phyloP scores from a whole-genome alignment of 2,329 filamentous ascomycete species.

The Arthrobotrys musiformis region DNA sequence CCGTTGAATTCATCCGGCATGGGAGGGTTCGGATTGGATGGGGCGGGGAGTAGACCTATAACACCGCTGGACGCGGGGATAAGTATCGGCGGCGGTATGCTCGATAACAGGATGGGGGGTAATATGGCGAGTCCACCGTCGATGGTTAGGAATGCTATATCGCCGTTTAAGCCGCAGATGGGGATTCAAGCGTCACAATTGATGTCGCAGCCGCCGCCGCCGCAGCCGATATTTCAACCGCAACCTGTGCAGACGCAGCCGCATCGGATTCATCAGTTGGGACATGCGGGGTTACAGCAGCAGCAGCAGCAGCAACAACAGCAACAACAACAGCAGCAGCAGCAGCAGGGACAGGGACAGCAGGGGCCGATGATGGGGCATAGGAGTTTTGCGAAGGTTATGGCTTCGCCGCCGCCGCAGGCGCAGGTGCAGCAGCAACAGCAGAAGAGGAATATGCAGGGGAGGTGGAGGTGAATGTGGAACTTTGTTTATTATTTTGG shows the following conservation, averaged over 20 bases:
- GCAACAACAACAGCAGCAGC: slow-evolving; percentile 26
- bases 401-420: slow-evolving; percentile 41
- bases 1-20: not conserved
- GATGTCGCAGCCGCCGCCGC: slow-evolving; percentile 4
- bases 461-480: slow-evolving; percentile 38
- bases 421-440: not conserved
- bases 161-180: slow-evolving; percentile 45
- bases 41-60: slow-evolving; percentile 34
- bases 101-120: not conserved
- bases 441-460: slow-evolving; percentile 52
- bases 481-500: not conserved
- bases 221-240: not conserved
- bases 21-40: slow-evolving; percentile 26
- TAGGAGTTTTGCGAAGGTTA: slow-evolving; percentile 53
- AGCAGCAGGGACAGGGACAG: slow-evolving; percentile 21
- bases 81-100: not conserved
- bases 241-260: not conserved
- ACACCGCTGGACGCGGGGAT: slow-evolving; percentile 32
- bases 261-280: slow-evolving; percentile 13
- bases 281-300: slow-evolving; percentile 7
- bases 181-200: slow-evolving; percentile 12
- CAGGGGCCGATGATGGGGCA: slow-evolving; percentile 18
- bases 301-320: slow-evolving; percentile 18
- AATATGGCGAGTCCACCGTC: not conserved
- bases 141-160: slow-evolving; percentile 3